Evolutionary conservation across 2,329 filamentous ascomycete genomes (phyloP), one percentile per base, ranked within the genome.

Genomic region (Domatiomyces catenatus): DNA sequence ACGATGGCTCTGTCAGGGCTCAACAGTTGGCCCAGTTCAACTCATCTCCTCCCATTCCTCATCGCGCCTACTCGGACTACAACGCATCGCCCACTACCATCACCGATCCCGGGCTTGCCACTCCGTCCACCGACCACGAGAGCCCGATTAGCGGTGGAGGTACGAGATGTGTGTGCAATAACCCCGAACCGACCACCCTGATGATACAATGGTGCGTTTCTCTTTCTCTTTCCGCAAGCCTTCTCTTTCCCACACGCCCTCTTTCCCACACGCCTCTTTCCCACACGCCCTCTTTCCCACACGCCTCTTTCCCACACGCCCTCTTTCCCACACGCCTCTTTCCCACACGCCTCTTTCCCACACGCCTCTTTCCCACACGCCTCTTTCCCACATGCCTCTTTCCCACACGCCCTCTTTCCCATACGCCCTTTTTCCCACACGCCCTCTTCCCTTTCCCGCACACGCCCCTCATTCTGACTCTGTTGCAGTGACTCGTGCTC

Each of bases 151-250:
- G 71, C 53, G 71, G 65, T 53, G 72, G 72, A 36, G 65, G 59
- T 50, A 78, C 76, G 8, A 71, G 77, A 39, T 82, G 79, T 61
- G 63, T 79, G 22, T 82, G 79, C 59, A 72, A 74, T 48, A 42
- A 65, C 69, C 48, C 71, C 75, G 42, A 76, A 72, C 49, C 71
- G 72, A 49, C 75, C 72, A 19, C 71, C 72, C 56, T 74, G 26
- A 77, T 81, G 73, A 71, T 81, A 46, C 77, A 80, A 66, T 82
- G 71, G 71, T 73, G 62, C 60, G 64, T 60, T 44, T 28, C 15
- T 8, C 24, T 24, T 45, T 48, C 12, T 42, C n/a, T 36, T 54
- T 26, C 42, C 12, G 6, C 42, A 10, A 44, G 18, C 6, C 19
- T 18, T 5, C 15, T 46, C 22, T 22, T 17, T 5, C 24, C 42